Evolutionary conservation across 371 early-diverging fungal species (phyloP).

Genomic region (Basidiobolus meristosporus): DNA sequence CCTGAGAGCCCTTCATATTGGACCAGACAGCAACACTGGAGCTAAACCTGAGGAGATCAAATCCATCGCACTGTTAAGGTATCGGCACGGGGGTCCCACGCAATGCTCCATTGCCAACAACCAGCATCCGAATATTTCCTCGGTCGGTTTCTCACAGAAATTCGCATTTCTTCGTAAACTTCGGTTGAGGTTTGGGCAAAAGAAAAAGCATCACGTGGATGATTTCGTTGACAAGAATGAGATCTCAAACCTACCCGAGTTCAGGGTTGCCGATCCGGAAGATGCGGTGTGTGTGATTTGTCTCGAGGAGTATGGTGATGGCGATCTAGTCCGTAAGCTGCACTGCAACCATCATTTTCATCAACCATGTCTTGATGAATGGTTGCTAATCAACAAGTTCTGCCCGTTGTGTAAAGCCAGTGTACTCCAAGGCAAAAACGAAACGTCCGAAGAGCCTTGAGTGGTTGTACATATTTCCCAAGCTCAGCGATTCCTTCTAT

Average conservation of each 20-base stretch:
- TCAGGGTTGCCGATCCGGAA: constrained; percentile 3
- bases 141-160: neutral
- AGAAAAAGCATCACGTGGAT: neutral
- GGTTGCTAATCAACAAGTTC: constrained; percentile 23
- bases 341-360: constrained; percentile 70
- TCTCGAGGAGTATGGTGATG: constrained; percentile 33
- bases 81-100: neutral
- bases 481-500: too few relatives aligned
- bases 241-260: neutral
- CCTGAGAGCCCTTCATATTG: constrained; percentile 32
- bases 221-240: neutral
- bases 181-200: neutral
- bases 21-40: constrained; percentile 29
- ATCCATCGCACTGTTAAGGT: constrained; percentile 7
- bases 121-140: neutral
- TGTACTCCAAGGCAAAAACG: too few relatives aligned
- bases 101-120: neutral
- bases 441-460: too few relatives aligned
- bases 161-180: neutral
- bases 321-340: constrained; percentile 28
- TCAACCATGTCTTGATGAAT: constrained; percentile 63
- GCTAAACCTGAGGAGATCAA: constrained; percentile 7
- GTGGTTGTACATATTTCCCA: too few relatives aligned
- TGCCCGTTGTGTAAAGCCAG: constrained; percentile 15
- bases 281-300: constrained; percentile 39